phyloP scores from a whole-genome alignment of 2,329 filamentous ascomycete species.

The Botrytis squamosa region DNA sequence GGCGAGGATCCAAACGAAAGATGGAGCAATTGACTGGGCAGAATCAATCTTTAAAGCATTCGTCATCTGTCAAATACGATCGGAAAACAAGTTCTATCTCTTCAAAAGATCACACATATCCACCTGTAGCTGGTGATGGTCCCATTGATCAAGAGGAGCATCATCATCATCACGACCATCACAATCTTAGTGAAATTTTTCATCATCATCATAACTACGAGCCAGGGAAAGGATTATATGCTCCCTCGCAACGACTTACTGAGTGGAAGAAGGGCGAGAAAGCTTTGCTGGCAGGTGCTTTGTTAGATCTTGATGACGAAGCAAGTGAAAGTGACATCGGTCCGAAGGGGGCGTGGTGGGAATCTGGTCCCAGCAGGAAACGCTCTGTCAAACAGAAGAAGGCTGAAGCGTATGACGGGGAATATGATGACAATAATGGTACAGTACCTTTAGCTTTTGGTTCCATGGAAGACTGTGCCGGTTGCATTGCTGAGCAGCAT shows the following conservation, averaged over 20 bases:
- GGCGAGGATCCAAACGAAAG: slow-evolving; percentile 35
- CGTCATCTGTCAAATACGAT: slow-evolving; percentile 13
- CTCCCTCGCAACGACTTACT: slow-evolving; percentile 59
- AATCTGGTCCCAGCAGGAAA: slow-evolving; percentile 46
- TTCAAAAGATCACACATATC: slow-evolving; percentile 31
- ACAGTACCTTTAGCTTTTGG: slow-evolving; percentile 37
- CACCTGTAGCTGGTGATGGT: slow-evolving; percentile 24
- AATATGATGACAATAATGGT: slow-evolving; percentile 63
- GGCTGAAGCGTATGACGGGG: slow-evolving; percentile 64
- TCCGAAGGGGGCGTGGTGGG: slow-evolving; percentile 74
- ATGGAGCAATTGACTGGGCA: slow-evolving; percentile 36
- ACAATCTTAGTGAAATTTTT: slow-evolving; percentile 34
- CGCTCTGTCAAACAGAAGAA: slow-evolving; percentile 43
- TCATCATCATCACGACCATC: slow-evolving; percentile 36
- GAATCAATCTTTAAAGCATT: slow-evolving; percentile 22
- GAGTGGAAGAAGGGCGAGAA: slow-evolving; percentile 71
- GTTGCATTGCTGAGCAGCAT: slow-evolving; percentile 26
- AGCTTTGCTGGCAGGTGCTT: slow-evolving; percentile 55
- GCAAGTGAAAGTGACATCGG: slow-evolving; percentile 47
- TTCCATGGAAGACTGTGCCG: slow-evolving; percentile 24
- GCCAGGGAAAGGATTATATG: slow-evolving; percentile 56
- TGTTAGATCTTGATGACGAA: slow-evolving; percentile 58
- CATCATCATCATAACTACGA: slow-evolving; percentile 36
- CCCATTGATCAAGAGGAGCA: slow-evolving; percentile 2
- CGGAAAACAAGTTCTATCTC: slow-evolving; percentile 28